Evolutionary conservation across 257 asterid species (phyloP), one percentile per base, ranked within the genome.

Genomic region (Solanum arcanum): DNA sequence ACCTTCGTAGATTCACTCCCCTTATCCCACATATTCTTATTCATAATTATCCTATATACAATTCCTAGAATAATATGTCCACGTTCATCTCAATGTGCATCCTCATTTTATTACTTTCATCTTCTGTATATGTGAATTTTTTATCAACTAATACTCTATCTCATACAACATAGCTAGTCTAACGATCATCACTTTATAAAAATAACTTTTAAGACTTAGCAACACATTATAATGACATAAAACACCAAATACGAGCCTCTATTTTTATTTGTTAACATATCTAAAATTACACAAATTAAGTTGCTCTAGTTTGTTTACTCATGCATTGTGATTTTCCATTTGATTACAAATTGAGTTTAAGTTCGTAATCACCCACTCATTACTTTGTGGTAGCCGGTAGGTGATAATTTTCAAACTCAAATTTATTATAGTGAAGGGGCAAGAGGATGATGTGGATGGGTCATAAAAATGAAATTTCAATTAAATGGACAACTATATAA

Each of bases 311-410:
- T 8, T 49, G 15, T 49, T 2, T 49, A 15, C 60, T 49, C 21
- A 49, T 49, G 0, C 9, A 49, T 49, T 15, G 60, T 49, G 60
- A 49, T 15, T 15, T 49, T 49, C 60, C 21, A 49, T 49, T 49
- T 49, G 1, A 7, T 52, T n/a, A 52, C 69, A 60, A 9, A 60
- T 3, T 37, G 80, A 72, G 35, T 35, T 35, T 35, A 10, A 72
- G 27, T 5, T 73, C 47, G 2, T 35, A 21, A 49, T 5, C 9
- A 49, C 2, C 9, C 49, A 37, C 49, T 35, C n/a, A 21, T 7
- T 49, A 49, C 60, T 75, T 5, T 44, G 59, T 76, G 83, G 59
- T n/a, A n/a, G n/a, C n/a, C n/a, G n/a, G n/a, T 76, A 76, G 83
- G 83, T 44, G 37, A 77, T 14, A 8, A 29, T 44, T 2, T 42